Percentiles rank a stretch among this genome's conserved stretches.
Conservation (phyloP, 2,329 filamentous ascomycete genomes). For the Neonectria faginata region DNA sequence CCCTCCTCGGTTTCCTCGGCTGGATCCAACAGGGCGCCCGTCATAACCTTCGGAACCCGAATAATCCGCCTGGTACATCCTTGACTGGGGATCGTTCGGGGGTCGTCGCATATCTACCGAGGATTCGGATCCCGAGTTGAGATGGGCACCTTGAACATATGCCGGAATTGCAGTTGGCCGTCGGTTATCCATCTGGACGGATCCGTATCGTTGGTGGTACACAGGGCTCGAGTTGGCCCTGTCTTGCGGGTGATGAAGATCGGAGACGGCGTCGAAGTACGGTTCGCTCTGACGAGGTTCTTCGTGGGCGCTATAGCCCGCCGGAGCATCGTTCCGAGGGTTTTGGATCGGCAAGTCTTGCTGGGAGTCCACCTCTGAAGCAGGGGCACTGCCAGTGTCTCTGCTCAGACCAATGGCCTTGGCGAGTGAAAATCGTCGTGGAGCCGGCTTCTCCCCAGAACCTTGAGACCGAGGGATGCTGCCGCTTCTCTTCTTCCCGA, state of each 20-base stretch:
- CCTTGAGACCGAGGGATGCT: conserved; percentile 69
- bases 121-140: conserved; percentile 66
- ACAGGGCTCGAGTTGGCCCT: conserved; percentile 50
- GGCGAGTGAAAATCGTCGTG: conserved; percentile 77
- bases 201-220: conserved; percentile 57
- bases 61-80: conserved; percentile 59
- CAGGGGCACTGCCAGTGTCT: conserved; percentile 61
- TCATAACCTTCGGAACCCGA: conserved; percentile 58
- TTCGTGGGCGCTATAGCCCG: conserved; percentile 52
- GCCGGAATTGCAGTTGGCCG: conserved; percentile 59
- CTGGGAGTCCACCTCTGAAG: conserved; percentile 63
- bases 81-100: conserved; percentile 53
- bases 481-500: conserved; percentile 78
- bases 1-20: conserved; percentile 60
- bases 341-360: conserved; percentile 66
- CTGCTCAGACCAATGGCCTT: conserved; percentile 72
- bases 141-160: conserved; percentile 58
- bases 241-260: conserved; percentile 52
- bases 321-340: conserved; percentile 44
- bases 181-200: conserved; percentile 54
- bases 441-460: conserved; percentile 67
- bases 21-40: conserved; percentile 52
- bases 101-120: conserved; percentile 63
- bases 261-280: conserved; percentile 55
- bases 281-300: conserved; percentile 52